Evolutionary conservation across 2,329 filamentous ascomycete genomes (phyloP).

Genomic region (Corinectria fuckeliana): DNA sequence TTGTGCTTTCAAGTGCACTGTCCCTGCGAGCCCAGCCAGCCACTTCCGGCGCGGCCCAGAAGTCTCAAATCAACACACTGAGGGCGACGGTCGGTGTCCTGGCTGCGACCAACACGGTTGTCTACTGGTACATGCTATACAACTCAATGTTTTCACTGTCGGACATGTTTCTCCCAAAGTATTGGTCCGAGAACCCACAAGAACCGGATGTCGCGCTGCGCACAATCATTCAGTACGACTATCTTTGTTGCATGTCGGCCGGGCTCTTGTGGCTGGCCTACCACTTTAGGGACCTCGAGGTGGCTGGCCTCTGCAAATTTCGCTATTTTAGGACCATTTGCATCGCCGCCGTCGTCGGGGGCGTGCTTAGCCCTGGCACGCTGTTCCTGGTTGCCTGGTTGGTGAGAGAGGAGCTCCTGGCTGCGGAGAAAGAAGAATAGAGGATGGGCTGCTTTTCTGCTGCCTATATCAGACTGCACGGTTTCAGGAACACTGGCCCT

Average conservation of each 20-base stretch:
- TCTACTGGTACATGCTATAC: slow-evolving; percentile 31
- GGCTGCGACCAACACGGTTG: slow-evolving; percentile 2
- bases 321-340: slow-evolving; percentile 4
- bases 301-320: slow-evolving; percentile 20
- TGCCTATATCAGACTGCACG: too few species aligned
- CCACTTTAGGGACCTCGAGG: slow-evolving; percentile 33
- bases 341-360: background rate
- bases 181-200: slow-evolving; percentile 28
- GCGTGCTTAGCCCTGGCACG: slow-evolving; percentile 22
- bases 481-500: too few species aligned
- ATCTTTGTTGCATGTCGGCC: slow-evolving; percentile 28
- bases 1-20: slow-evolving; percentile 14
- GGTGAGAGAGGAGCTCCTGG: slow-evolving; percentile 27
- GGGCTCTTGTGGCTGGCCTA: slow-evolving; percentile 35
- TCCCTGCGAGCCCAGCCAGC: background rate
- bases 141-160: slow-evolving; percentile 3
- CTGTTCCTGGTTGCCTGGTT: slow-evolving; percentile 29
- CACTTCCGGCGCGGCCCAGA: background rate
- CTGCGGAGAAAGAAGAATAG: background rate
- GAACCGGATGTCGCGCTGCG: slow-evolving; percentile 19
- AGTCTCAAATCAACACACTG: background rate
- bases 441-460: too few species aligned
- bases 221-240: slow-evolving; percentile 39
- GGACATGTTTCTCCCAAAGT: slow-evolving; percentile 34
- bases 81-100: slow-evolving; percentile 2